These are phyloP conservation scores for Aureobasidium sp. DNA, from an alignment of 2,329 filamentous ascomycete genomes.

Conservation along the genomic window DNA sequence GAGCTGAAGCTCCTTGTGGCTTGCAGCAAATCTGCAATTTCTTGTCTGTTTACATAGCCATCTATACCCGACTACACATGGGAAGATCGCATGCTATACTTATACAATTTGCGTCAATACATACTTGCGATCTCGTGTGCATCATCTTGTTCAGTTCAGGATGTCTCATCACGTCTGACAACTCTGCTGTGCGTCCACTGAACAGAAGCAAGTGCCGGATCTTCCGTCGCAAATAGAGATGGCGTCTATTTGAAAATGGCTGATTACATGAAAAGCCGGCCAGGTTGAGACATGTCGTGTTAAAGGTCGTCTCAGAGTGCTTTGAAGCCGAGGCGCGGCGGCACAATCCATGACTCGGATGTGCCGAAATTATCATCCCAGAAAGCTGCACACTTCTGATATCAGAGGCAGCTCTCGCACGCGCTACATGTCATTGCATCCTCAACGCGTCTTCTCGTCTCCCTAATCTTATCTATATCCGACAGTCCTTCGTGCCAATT, in stretches of 20 bases:
- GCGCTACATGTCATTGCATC: neutral
- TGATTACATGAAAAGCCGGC: neutral
- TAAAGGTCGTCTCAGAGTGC: conserved; percentile 6
- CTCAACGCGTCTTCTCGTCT: neutral
- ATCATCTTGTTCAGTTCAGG: neutral
- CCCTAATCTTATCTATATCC: neutral
- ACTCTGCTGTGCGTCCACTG: neutral
- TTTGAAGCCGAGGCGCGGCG: neutral
- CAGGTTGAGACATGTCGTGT: neutral
- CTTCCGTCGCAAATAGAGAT: neutral
- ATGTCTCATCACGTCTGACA: neutral
- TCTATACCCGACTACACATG: neutral
- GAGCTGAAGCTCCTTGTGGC: conserved; percentile 6
- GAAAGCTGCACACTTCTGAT: conserved; percentile 5
- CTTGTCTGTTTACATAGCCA: neutral
- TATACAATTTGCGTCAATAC: neutral
- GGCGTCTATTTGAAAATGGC: neutral
- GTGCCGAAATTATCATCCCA: conserved; percentile 11
- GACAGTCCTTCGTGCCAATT: neutral
- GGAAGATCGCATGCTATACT: neutral
- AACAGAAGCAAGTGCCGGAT: neutral
- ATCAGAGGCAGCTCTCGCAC: conserved; percentile 1
- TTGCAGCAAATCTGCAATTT: neutral
- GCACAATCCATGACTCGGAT: conserved; percentile 6
- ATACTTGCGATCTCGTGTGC: neutral